These are phyloP conservation scores for Pachysandra terminalis DNA, from an alignment of 164 flowering plant species.

Conservation along the genomic window DNA sequence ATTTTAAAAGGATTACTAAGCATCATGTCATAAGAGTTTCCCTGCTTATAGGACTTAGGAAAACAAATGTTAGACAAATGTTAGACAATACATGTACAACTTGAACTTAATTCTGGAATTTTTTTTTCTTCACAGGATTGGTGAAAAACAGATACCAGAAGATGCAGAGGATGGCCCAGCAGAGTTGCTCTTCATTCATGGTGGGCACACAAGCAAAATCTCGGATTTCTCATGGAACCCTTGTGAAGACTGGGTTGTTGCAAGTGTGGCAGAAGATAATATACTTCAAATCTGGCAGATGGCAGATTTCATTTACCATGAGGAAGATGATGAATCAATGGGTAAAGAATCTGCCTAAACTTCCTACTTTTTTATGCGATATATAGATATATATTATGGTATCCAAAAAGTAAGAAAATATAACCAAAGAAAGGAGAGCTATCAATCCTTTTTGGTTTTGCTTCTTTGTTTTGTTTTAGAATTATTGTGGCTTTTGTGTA, in stretches of 20 bases:
- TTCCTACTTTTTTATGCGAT: constrained; percentile 22
- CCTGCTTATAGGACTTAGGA: no score
- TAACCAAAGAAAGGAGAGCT: no score
- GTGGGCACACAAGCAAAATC: constrained; percentile 96
- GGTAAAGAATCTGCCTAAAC: constrained; percentile 56
- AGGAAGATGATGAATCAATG: constrained; percentile 72
- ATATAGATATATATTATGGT: no score
- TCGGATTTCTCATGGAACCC: constrained; percentile 99
- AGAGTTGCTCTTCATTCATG: constrained; percentile 92
- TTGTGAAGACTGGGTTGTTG: constrained; percentile 92
- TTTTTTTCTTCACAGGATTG: constrained; percentile 50
- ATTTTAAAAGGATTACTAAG: no score
- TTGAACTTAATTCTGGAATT: background rate
- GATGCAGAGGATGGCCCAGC: constrained; percentile 99
- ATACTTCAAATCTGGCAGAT: constrained; percentile 98
- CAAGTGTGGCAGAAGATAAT: constrained; percentile 97
- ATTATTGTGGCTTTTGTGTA: no score
- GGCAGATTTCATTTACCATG: constrained; percentile 98
- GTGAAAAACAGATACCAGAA: constrained; percentile 87
- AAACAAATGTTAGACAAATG: no score
- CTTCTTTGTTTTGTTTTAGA: no score
- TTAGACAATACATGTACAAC: no score
- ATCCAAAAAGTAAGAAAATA: no score
- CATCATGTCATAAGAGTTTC: no score
- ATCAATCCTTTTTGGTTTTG: no score